A percentile compares a stretch with the other conserved stretches of the same genome.
phyloP scores from a whole-genome alignment of 371 early-diverging fungal species.

The Catenaria anguillulae region DNA sequence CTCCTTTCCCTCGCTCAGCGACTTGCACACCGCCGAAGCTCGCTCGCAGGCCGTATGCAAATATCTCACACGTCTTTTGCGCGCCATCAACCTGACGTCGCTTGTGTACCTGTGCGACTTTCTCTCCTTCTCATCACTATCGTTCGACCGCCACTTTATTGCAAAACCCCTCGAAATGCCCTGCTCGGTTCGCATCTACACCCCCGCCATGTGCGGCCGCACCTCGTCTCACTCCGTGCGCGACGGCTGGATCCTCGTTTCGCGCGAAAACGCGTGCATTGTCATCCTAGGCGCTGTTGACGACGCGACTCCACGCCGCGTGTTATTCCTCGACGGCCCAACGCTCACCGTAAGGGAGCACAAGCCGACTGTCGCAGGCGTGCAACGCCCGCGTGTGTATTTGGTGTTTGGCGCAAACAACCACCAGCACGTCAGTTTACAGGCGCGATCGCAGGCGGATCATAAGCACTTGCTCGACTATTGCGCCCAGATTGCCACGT shows the following conservation, averaged over 20 bases:
- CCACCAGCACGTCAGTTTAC: neutral
- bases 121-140: constrained; percentile 55
- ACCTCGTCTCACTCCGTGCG: no score
- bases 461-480: neutral
- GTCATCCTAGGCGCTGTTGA: no score
- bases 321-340: neutral
- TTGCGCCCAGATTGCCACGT: constrained; percentile 13
- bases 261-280: no score
- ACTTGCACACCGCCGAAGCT: constrained; percentile 12
- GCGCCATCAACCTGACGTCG: constrained; percentile 39
- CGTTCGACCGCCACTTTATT: constrained; percentile 52
- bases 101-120: constrained; percentile 65
- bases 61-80: constrained; percentile 42
- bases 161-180: constrained; percentile 20
- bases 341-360: neutral
- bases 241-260: no score
- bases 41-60: constrained; percentile 24
- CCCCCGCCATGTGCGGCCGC: no score
- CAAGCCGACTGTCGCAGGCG: neutral
- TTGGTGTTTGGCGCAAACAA: neutral
- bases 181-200: no score
- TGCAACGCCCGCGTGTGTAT: neutral
- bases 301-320: neutral
- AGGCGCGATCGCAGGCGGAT: neutral
- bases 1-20: neutral